Evolutionary conservation across 2,329 filamentous ascomycete genomes (phyloP).

Genomic region (Venturia aucupariae): DNA sequence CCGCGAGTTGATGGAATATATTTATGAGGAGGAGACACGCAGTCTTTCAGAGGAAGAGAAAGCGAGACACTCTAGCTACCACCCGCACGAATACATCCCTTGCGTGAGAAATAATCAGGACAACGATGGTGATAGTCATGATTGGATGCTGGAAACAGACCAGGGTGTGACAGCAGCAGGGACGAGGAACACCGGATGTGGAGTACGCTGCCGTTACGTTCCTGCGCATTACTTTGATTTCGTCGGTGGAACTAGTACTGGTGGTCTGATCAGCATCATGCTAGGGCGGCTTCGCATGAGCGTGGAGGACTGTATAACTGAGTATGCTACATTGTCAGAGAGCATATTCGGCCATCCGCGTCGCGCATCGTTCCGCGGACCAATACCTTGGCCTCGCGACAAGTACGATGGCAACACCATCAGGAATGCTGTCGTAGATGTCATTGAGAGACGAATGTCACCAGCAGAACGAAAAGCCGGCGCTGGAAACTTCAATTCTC

Average conservation of each 20-base stretch:
- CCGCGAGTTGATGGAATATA: not conserved
- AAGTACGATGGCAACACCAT: not conserved
- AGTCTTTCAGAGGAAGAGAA: not conserved
- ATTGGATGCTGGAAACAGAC: too few species aligned
- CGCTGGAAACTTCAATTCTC: not conserved
- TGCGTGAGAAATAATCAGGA: too few species aligned
- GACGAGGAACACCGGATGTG: not conserved
- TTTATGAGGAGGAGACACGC: conserved; percentile 3
- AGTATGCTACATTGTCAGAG: conserved; percentile 9
- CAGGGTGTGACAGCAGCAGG: not conserved
- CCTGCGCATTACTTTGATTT: conserved; percentile 16
- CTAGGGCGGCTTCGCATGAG: conserved; percentile 14
- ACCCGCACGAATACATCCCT: not conserved
- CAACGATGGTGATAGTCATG: too few species aligned
- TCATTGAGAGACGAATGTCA: not conserved
- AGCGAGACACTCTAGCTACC: not conserved
- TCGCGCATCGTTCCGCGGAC: not conserved
- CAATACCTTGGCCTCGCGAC: not conserved
- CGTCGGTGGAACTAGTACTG: conserved; percentile 14
- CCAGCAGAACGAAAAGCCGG: not conserved
- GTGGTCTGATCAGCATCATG: conserved; percentile 15
- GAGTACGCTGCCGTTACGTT: not conserved
- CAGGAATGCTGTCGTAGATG: not conserved
- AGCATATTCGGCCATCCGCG: conserved; percentile 5
- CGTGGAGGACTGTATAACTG: conserved; percentile 2